A percentile compares a stretch with the other conserved stretches of the same genome.
Conservation (phyloP, 805 yeast genomes). For the Starmerella scarabaei region DNA sequence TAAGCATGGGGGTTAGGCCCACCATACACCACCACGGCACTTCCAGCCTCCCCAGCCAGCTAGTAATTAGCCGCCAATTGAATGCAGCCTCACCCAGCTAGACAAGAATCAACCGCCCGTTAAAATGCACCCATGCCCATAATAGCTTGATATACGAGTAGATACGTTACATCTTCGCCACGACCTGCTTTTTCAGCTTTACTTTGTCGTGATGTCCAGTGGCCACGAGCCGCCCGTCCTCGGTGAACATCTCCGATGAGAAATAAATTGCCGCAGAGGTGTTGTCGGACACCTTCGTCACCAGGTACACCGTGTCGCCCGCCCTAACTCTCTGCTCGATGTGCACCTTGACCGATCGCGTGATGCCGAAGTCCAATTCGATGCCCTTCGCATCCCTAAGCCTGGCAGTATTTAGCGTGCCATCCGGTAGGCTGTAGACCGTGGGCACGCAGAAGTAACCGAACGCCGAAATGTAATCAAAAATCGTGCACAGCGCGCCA, state of each 20-base stretch:
- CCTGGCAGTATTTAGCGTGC: background rate
- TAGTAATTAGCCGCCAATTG: too few species aligned
- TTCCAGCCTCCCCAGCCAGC: too few species aligned
- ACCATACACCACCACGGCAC: too few species aligned
- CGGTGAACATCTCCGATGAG: constrained; percentile 5
- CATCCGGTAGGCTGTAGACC: constrained; percentile 8
- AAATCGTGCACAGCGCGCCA: constrained; percentile 12
- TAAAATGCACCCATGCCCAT: too few species aligned
- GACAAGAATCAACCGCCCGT: too few species aligned
- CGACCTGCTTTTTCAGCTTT: constrained; percentile 13
- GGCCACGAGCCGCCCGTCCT: constrained; percentile 11
- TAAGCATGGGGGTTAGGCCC: too few species aligned
- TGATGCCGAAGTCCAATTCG: constrained; percentile 11
- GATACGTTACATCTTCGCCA: constrained; percentile 14
- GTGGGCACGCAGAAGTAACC: constrained; percentile 7
- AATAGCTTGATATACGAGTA: too few species aligned
- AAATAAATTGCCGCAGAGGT: constrained; percentile 7
- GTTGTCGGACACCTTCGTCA: constrained; percentile 14
- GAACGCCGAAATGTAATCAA: constrained; percentile 13
- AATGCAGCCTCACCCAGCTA: too few species aligned
- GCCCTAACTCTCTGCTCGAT: constrained; percentile 10
- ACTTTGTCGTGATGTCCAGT: constrained; percentile 18
- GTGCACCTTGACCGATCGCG: constrained; percentile 16
- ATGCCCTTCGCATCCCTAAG: background rate
- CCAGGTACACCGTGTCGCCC: constrained; percentile 11